phyloP scores from a whole-genome alignment of 192 early-diverging fungal genomes.

The Podila clonocystis region DNA sequence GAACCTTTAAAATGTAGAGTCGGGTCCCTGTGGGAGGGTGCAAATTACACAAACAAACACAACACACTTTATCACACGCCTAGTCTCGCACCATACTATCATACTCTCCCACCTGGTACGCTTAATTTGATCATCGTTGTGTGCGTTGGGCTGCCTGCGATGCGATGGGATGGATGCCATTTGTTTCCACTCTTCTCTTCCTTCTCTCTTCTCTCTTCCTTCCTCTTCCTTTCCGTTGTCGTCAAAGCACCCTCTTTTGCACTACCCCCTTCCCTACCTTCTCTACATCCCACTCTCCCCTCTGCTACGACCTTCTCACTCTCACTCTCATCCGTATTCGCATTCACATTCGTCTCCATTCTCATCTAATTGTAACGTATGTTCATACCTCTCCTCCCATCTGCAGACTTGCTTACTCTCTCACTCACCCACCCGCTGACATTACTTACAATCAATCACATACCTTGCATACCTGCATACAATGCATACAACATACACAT shows the following conservation, averaged over 20 bases:
- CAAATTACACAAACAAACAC: no score
- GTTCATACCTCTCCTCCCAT: background rate
- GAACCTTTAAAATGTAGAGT: no score
- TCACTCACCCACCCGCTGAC: no score
- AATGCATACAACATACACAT: background rate
- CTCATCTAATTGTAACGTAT: background rate
- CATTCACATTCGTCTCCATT: constrained; percentile 6
- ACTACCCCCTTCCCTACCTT: background rate
- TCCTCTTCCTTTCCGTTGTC: background rate
- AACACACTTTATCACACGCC: no score
- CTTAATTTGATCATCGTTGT: no score
- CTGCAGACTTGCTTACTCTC: background rate
- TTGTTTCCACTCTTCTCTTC: background rate
- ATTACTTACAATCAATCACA: no score
- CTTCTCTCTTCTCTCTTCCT: background rate
- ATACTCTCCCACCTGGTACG: no score
- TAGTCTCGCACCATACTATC: no score
- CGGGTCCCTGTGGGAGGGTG: no score
- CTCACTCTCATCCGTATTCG: background rate
- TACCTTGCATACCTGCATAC: background rate
- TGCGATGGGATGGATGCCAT: no score
- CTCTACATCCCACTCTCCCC: background rate
- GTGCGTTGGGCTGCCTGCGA: no score
- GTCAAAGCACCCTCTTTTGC: background rate
- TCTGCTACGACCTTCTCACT: background rate